A percentile compares a stretch with the other conserved stretches of the same genome.
Conservation (phyloP, 306 rosid genomes). For the Quercus gilva region DNA sequence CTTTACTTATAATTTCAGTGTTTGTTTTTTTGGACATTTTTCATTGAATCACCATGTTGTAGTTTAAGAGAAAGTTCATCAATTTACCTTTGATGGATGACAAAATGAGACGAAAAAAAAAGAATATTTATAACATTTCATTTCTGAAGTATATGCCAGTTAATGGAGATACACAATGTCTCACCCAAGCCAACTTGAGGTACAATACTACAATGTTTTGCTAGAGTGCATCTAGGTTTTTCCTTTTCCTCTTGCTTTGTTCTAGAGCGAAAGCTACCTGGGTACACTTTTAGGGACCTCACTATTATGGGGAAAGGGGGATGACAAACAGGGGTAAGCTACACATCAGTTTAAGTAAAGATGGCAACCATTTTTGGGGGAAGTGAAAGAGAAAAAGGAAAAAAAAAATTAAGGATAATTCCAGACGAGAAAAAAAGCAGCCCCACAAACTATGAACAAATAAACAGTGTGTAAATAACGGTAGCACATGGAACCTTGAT, state of each 20-base stretch:
- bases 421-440: conserved; percentile 18
- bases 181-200: too few species aligned
- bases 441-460: conserved; percentile 59
- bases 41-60: too few species aligned
- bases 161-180: not conserved
- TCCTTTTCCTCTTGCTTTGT: not conserved
- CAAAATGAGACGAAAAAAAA: not conserved
- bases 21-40: too few species aligned
- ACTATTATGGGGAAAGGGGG: too few species aligned
- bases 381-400: not conserved
- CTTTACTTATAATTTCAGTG: too few species aligned
- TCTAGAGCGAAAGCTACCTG: not conserved
- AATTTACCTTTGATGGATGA: not conserved
- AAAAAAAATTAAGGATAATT: not conserved
- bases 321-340: too few species aligned
- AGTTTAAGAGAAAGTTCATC: too few species aligned
- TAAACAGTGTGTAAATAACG: conserved; percentile 35
- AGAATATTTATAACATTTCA: too few species aligned
- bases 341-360: not conserved
- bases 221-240: too few species aligned
- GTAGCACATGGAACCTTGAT: conserved; percentile 38
- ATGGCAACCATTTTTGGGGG: conserved; percentile 4
- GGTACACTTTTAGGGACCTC: too few species aligned
- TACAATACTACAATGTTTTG: too few species aligned
- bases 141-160: not conserved